These are phyloP conservation scores for Ustulina deusta DNA, from an alignment of 2,329 filamentous ascomycete genomes.

Conservation along the genomic window DNA sequence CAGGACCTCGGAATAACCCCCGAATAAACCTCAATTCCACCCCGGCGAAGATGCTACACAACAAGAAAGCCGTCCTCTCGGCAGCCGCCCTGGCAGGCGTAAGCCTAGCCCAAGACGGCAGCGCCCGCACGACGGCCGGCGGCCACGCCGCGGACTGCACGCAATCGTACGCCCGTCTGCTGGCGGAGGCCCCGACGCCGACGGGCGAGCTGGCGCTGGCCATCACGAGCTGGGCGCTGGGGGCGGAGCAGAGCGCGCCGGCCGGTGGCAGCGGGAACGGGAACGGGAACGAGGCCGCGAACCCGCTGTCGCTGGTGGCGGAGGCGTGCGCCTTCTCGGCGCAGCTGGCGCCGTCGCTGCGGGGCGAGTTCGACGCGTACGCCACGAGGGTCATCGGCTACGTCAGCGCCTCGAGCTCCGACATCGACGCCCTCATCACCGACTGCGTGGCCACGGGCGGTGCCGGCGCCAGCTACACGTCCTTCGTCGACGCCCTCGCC, in stretches of 20 bases:
- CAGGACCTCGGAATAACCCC: neutral
- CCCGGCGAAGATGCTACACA: conserved; percentile 27
- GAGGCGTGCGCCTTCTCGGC: conserved; percentile 39
- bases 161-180: conserved; percentile 10
- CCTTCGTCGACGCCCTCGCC: conserved; percentile 32
- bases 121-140: neutral
- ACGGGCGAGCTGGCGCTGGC: conserved; percentile 29
- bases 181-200: conserved; percentile 29
- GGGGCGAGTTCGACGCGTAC: conserved; percentile 39
- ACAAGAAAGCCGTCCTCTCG: conserved; percentile 27
- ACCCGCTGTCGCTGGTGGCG: conserved; percentile 29
- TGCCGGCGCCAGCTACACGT: conserved; percentile 23
- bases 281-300: neutral
- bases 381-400: conserved; percentile 32
- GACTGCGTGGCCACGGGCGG: conserved; percentile 29
- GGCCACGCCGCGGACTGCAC: conserved; percentile 19
- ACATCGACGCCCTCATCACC: conserved; percentile 37
- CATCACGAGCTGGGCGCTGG: conserved; percentile 35
- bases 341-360: conserved; percentile 35
- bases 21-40: neutral
- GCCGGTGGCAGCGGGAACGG: neutral
- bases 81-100: conserved; percentile 22
- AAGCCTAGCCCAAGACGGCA: conserved; percentile 19
- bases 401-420: conserved; percentile 32
- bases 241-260: neutral